Percentiles rank a stretch among this genome's conserved stretches.
Evolutionary conservation across 164 flowering plant species (phyloP).

Genomic region (Cinnamomum micranthum): DNA sequence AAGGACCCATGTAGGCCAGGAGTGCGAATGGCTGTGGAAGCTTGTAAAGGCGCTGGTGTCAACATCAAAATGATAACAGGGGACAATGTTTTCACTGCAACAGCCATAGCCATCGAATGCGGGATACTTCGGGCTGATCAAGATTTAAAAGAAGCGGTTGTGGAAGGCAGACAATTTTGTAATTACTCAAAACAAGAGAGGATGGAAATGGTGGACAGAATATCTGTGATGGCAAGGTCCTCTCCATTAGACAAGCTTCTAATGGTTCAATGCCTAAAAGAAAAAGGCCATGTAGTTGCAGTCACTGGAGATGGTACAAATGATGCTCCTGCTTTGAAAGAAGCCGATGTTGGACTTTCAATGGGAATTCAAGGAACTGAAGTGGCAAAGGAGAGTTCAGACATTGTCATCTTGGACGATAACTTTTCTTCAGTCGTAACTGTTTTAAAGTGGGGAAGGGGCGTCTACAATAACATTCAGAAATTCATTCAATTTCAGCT

Average conservation of each 20-base stretch:
- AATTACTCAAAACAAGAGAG: conserved; percentile 40
- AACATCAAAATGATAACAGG: conserved; percentile 60
- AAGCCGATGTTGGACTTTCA: conserved; percentile 60
- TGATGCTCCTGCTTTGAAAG: conserved; percentile 53
- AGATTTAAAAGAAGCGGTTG: conserved; percentile 26
- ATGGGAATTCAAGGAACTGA: conserved; percentile 71
- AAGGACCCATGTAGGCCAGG: conserved; percentile 63
- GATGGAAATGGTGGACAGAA: conserved; percentile 40
- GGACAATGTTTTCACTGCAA: conserved; percentile 61
- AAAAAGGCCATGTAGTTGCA: conserved; percentile 66
- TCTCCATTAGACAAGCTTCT: conserved; percentile 66
- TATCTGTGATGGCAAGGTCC: conserved; percentile 65
- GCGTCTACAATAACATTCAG: conserved; percentile 61
- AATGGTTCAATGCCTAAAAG: conserved; percentile 55
- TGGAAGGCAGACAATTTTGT: conserved; percentile 52
- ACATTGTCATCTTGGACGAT: conserved; percentile 57
- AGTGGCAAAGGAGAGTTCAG: conserved; percentile 69
- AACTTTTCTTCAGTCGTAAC: conserved; percentile 51
- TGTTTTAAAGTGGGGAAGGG: conserved; percentile 54
- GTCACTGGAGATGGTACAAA: conserved; percentile 69
- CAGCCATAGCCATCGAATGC: conserved; percentile 56
- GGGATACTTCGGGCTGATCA: conserved; percentile 40
- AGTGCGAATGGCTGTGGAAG: conserved; percentile 42
- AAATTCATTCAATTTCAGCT: conserved; percentile 77
- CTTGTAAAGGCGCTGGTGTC: conserved; percentile 49